A percentile compares a stretch with the other conserved stretches of the same genome.
Conservation (phyloP, 2,329 filamentous ascomycete species). For the Bimuria novae-zelandiae region DNA sequence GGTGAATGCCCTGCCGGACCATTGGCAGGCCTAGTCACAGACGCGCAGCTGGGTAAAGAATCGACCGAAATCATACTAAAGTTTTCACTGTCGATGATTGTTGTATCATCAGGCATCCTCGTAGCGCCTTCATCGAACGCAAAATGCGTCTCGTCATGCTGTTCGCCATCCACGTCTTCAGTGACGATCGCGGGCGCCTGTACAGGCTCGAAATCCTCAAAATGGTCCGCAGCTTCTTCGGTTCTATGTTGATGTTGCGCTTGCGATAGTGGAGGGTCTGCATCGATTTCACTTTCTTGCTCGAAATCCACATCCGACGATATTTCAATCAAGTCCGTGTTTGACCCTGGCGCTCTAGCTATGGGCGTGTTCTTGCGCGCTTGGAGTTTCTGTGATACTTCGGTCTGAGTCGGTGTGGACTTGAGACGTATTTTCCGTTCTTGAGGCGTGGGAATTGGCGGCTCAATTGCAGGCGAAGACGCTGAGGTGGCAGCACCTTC, state of each 20-base stretch:
- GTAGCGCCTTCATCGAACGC: constrained; percentile 39
- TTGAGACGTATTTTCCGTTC: constrained; percentile 11
- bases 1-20: constrained; percentile 11
- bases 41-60: constrained; percentile 46
- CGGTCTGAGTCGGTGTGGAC: constrained; percentile 23
- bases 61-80: constrained; percentile 58
- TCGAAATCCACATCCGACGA: constrained; percentile 31
- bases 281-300: constrained; percentile 25
- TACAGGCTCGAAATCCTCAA: neutral
- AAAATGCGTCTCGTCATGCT: constrained; percentile 29
- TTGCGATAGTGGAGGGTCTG: constrained; percentile 15
- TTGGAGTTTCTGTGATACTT: constrained; percentile 22
- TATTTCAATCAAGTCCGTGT: constrained; percentile 16
- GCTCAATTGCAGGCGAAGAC: neutral
- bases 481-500: constrained; percentile 11
- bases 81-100: constrained; percentile 54
- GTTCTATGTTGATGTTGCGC: neutral
- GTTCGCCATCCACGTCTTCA: constrained; percentile 15
- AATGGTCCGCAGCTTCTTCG: neutral
- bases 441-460: neutral
- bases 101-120: constrained; percentile 49
- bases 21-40: constrained; percentile 33
- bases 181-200: constrained; percentile 10
- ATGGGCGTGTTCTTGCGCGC: constrained; percentile 36
- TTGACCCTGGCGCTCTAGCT: too few relatives aligned